phyloP scores from a whole-genome alignment of 306 rosid genomes.

The Lupinus albus region DNA sequence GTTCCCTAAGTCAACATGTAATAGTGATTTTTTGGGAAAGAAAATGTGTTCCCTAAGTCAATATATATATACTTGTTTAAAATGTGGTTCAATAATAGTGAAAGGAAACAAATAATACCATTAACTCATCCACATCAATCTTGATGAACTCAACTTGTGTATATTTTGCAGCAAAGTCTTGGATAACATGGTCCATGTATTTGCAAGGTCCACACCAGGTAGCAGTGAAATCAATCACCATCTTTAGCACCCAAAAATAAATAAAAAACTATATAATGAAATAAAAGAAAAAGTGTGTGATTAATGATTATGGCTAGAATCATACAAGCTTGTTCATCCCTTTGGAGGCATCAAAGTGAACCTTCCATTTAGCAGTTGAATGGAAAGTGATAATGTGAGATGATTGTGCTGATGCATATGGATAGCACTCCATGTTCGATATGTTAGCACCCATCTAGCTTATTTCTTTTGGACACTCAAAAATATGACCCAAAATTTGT shows the following conservation, averaged over 20 bases:
- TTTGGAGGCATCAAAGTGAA: conserved; percentile 54
- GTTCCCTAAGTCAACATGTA: no score
- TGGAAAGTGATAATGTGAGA: conserved; percentile 52
- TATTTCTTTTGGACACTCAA: not conserved
- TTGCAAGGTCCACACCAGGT: conserved; percentile 89
- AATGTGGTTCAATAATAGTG: not conserved
- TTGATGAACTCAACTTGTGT: conserved; percentile 61
- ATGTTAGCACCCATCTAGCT: conserved; percentile 52
- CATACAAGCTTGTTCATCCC: conserved; percentile 65
- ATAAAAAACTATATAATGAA: not conserved
- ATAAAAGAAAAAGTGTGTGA: not conserved
- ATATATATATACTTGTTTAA: no score
- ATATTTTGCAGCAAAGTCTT: conserved; percentile 59
- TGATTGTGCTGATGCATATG: conserved; percentile 22
- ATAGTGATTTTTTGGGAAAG: no score
- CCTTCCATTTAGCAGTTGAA: conserved; percentile 61
- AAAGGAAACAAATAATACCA: conserved; percentile 36
- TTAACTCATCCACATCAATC: conserved; percentile 76
- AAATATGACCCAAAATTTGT: not conserved
- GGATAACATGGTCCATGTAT: conserved; percentile 61
- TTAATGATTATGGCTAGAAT: not conserved
- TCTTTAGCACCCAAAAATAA: conserved; percentile 39
- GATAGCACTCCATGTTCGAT: conserved; percentile 36
- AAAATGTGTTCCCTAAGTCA: no score
- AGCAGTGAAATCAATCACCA: conserved; percentile 85